Evolutionary conservation across 2,329 filamentous ascomycete genomes (phyloP), one percentile per base, ranked within the genome.

Genomic region (Xylariaceae sp.): DNA sequence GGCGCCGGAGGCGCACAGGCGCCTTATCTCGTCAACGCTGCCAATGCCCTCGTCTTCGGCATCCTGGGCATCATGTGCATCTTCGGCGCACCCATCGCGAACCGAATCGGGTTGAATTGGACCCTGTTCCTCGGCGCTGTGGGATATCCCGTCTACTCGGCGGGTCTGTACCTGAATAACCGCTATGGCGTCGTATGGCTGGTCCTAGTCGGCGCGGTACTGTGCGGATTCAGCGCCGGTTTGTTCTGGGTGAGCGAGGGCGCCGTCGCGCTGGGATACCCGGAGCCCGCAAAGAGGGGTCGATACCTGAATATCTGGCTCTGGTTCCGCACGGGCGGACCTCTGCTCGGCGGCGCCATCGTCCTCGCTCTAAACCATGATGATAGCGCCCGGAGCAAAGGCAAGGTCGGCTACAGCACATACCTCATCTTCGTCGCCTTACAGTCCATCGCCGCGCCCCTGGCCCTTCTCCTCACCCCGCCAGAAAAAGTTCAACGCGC

Each of bases 181-280:
- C 72, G 76, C 3, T 80, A 73, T 62, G 80, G 80, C 4, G 81
- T 79, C 53, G 76, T 73, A 11, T 91, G 88, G 88, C 78, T 90
- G 5, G 80, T 87, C 0, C 77, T 90, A 0, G 72, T 91, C 2
- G 88, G 87, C 1, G 86, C 86, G 0, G 86, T 86, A 0, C 76
- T 87, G 0, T 90, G 88, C 64, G 88, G 88, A 7, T 78, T 89
- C 35, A 86, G 83, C 0, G 88, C 88, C 0, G 88, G 88, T 0
- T 76, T 90, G 0, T 90, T 91, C 71, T 92, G 88, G 88, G 86
- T 85, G 77, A 85, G 86, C 0, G 88, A 92, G 73, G 87, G 85
- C 1, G 87, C 88, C 0, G 86, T 91, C 55, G 87, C 87, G 0
- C 79, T 91, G 4, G 80, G 84, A 0, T 91, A 91, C 62, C 87